Conservation (phyloP, 371 early-diverging fungal genomes). For the Mortierella sp. region DNA sequence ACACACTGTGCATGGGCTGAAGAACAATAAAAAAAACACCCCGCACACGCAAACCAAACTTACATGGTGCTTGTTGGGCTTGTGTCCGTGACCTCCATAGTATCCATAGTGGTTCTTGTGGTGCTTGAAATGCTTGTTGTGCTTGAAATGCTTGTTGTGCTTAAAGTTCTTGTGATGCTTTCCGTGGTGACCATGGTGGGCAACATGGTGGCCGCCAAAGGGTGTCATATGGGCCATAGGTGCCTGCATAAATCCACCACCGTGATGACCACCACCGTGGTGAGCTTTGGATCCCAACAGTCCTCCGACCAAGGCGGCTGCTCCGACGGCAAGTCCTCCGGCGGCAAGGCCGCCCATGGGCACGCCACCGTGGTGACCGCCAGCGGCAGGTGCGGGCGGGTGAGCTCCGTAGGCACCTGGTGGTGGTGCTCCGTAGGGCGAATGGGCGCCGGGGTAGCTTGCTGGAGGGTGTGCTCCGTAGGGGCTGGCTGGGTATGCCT, state of each 20-base stretch:
- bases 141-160: neutral
- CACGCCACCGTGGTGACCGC: neutral
- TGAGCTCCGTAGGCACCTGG: constrained; percentile 17
- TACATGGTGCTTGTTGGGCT: constrained; percentile 35
- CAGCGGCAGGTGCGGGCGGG: neutral
- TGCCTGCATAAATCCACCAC: constrained; percentile 3
- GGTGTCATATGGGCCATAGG: neutral
- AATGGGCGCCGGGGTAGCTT: neutral
- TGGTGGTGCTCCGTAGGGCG: constrained; percentile 20
- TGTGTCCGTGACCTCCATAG: constrained; percentile 15
- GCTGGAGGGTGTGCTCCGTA: neutral
- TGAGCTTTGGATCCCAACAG: neutral
- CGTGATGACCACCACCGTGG: constrained; percentile 3
- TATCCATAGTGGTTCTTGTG: constrained; percentile 8
- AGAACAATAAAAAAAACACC: neutral
- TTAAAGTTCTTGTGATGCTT: neutral
- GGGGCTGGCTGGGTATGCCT: neutral
- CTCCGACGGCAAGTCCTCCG: constrained; percentile 26
- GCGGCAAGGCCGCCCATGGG: constrained; percentile 12
- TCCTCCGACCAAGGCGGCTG: constrained; percentile 31
- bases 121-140: neutral
- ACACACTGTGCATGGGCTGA: neutral
- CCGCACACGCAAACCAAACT: neutral
- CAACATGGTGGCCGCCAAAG: constrained; percentile 10
- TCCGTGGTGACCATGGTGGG: neutral